Base-by-base conservation (phyloP, 1,284 basidiomycete genomes). In the Flammula alnicola region DNA sequence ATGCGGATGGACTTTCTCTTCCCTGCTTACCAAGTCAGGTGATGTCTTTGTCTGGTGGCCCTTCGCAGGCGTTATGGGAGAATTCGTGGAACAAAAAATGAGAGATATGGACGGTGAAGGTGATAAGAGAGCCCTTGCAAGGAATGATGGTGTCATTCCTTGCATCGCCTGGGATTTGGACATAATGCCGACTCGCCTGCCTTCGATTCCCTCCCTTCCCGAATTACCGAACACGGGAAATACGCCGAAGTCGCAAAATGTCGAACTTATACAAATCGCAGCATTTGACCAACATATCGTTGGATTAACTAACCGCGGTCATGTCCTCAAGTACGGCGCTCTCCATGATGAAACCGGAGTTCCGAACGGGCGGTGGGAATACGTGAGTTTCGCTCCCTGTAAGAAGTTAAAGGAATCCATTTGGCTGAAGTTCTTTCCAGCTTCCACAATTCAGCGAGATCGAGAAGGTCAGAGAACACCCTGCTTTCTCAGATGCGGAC, bases 21-120 rank as follows among this genome's bases (percentile, higher is more conserved):
- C 84, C 2, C 74, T 83, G 26, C 80, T 95, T 52, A 87, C 86
- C 2, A 74, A 78, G 44, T 74, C 78, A 4, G 91, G 91, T 1
- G 77, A 83, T 27, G 81, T 92, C 26, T 79, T 86, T 55, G 80
- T 88, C 5, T 93, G 86, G 82, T 93, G 84, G 81, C 91, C 91
- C 1, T 78, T 79, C 56, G 63, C 64, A 3, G 78, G 76, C 11
- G 63, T 51, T 14, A 72, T 83, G 67, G 62, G 58, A 16, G 54
- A 68, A 6, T 54, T 56, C 4, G 65, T 82, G 25, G 62, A 68
- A 25, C 63, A 63, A 20, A 75, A 75, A 45, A 76, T 79, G 56
- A 63, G 60, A 20, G 68, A 68, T 35, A 76, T 84, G 69, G 74
- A 86, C 53, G 52, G 60, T 11, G 58, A 69, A 37, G 68, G 70